These are phyloP conservation scores for Raddia guianensis DNA, from an alignment of 176 grass and related monocot genomes.

Conservation along the genomic window DNA sequence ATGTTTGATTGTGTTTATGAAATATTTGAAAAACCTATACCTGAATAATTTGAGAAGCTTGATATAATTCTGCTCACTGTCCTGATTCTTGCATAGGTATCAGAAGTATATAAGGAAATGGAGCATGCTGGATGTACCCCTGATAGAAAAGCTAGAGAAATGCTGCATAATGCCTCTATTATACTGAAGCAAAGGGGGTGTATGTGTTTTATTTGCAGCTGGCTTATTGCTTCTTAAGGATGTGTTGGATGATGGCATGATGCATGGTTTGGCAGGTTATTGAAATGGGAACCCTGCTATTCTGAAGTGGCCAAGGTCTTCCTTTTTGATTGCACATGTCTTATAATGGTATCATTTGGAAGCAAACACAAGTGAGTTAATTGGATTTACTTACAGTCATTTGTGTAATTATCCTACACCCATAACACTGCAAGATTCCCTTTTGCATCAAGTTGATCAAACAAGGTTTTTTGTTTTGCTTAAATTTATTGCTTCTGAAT, in stretches of 20 bases:
- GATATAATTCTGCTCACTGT: not conserved
- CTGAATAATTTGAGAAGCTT: conserved; percentile 4
- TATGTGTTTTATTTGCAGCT: conserved; percentile 54
- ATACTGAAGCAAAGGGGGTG: conserved; percentile 69
- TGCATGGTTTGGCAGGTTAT: conserved; percentile 46
- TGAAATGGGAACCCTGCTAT: conserved; percentile 27
- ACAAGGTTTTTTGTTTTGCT: not conserved
- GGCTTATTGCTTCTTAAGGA: conserved; percentile 7
- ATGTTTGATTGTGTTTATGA: conserved; percentile 6
- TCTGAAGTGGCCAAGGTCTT: not conserved
- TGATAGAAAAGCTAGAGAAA: conserved; percentile 89
- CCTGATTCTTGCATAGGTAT: conserved; percentile 52
- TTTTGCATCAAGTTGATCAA: conserved; percentile 23
- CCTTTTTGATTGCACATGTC: conserved; percentile 6
- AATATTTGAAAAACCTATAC: not conserved
- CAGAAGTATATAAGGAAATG: conserved; percentile 72
- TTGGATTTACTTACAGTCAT: not conserved
- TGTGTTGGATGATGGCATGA: conserved; percentile 22
- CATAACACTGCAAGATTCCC: not conserved
- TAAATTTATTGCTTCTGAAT: conserved; percentile 15
- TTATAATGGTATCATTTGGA: not conserved
- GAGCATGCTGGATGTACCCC: conserved; percentile 72
- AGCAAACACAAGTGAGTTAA: conserved; percentile 21
- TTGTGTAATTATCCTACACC: not conserved
- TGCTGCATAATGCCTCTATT: conserved; percentile 66